These are phyloP conservation scores for Cunninghamia lanceolata DNA, from an alignment of 75 land plant species.

Conservation along the genomic window DNA sequence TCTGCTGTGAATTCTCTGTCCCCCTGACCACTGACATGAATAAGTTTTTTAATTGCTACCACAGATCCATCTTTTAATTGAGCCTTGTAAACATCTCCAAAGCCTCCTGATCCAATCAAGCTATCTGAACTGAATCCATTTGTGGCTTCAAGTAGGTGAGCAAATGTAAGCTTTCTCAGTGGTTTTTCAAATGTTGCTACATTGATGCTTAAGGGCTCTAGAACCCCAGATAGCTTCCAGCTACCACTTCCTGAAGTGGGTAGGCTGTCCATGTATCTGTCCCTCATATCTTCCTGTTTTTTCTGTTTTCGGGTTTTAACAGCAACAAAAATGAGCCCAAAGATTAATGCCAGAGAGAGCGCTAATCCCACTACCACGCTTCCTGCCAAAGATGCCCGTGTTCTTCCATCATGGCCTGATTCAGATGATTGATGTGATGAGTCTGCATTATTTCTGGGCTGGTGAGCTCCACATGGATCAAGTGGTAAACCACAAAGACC, in stretches of 20 bases:
- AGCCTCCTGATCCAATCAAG: conserved; percentile 74
- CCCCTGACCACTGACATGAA: conserved; percentile 63
- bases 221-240: conserved; percentile 67
- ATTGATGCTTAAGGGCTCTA: conserved; percentile 71
- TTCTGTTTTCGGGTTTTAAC: conserved; percentile 27
- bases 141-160: conserved; percentile 73
- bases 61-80: conserved; percentile 55
- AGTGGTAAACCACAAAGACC: conserved; percentile 59
- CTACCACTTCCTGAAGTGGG: conserved; percentile 52
- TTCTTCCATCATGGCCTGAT: background rate
- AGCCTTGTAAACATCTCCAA: conserved; percentile 84
- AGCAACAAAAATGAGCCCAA: conserved; percentile 27
- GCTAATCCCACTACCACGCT: conserved; percentile 36
- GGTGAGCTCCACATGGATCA: conserved; percentile 33
- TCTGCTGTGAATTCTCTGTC: conserved; percentile 77
- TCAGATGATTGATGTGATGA: background rate
- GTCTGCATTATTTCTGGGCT: background rate
- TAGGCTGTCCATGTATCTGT: conserved; percentile 49
- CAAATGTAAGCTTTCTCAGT: conserved; percentile 69
- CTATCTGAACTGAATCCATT: conserved; percentile 69
- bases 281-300: conserved; percentile 33
- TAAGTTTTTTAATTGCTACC: conserved; percentile 73
- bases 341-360: conserved; percentile 20
- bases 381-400: conserved; percentile 13
- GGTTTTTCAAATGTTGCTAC: conserved; percentile 79